Conservation (phyloP, 179 eudicot genomes). For the Beta corolliflora region DNA sequence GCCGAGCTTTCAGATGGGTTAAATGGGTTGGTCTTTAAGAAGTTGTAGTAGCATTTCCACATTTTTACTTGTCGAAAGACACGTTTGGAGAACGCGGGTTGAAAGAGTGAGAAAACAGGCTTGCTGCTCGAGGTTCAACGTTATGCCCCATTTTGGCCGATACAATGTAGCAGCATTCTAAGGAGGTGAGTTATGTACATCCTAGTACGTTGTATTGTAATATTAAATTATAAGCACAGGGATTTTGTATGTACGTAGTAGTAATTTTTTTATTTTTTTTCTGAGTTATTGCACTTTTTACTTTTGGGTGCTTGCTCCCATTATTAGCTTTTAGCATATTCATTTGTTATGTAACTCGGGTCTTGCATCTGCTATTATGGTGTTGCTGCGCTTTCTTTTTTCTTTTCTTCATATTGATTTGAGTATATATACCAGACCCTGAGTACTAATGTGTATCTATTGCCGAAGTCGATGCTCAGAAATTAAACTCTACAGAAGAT, state of each 20-base stretch:
- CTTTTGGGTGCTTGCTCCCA: slow-evolving; percentile 1
- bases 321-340: background rate
- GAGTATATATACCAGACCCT: slow-evolving; percentile 1
- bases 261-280: background rate
- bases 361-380: background rate
- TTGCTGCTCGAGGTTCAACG: slow-evolving; percentile 7
- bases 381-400: background rate
- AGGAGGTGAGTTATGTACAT: slow-evolving; percentile 34
- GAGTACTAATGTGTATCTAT: background rate
- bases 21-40: slow-evolving; percentile 89
- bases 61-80: background rate
- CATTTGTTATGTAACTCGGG: background rate
- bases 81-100: background rate
- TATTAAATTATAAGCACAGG: slow-evolving; percentile 10
- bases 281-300: background rate
- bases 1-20: slow-evolving; percentile 89
- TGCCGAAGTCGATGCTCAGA: no score
- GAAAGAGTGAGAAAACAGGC: background rate
- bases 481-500: no score
- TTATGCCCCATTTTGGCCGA: slow-evolving; percentile 25
- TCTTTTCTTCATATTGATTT: background rate
- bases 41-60: background rate
- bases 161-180: slow-evolving; percentile 2
- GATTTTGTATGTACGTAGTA: slow-evolving; percentile 34
- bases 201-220: slow-evolving; percentile 33